phyloP scores from a whole-genome alignment of 2,329 filamentous ascomycete species.

The Lachnellula hyalina region DNA sequence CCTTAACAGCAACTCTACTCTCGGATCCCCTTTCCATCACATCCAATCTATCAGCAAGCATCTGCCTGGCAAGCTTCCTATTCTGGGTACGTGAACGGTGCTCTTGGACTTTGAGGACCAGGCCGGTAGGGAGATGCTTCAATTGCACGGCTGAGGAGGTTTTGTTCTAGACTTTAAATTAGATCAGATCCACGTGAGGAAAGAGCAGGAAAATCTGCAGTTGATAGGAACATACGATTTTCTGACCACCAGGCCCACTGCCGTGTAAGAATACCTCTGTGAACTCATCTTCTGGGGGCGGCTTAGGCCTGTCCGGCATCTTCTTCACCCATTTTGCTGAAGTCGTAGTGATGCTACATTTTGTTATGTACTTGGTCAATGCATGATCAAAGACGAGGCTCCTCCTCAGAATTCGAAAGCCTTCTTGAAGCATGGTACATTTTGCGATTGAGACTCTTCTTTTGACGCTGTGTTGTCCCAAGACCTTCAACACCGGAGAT shows the following conservation, averaged over 20 bases:
- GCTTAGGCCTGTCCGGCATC: conserved; percentile 63
- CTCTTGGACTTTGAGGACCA: conserved; percentile 90
- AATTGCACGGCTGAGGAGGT: conserved; percentile 92
- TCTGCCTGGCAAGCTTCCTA: conserved; percentile 71
- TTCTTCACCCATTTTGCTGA: conserved; percentile 41
- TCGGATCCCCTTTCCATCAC: conserved; percentile 64
- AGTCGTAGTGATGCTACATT: conserved; percentile 15
- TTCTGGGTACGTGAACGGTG: conserved; percentile 86
- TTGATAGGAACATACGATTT: conserved; percentile 59
- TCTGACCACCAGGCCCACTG: conserved; percentile 88
- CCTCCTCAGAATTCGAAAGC: conserved; percentile 10
- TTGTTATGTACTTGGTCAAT: background rate
- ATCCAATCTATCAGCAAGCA: conserved; percentile 57
- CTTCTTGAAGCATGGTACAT: conserved; percentile 26
- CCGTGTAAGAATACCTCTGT: conserved; percentile 85
- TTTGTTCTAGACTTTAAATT: conserved; percentile 67
- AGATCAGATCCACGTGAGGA: background rate
- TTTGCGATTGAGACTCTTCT: conserved; percentile 3
- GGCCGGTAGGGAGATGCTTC: conserved; percentile 81
- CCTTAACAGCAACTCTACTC: conserved; percentile 61
- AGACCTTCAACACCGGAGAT: background rate
- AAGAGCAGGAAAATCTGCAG: background rate
- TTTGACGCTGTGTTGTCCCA: background rate
- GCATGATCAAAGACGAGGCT: conserved; percentile 10
- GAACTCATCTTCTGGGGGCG: conserved; percentile 70